Evolutionary conservation across 2,329 filamentous ascomycete species (phyloP).

Genomic region (Paraphaeosphaeria sporulosa): DNA sequence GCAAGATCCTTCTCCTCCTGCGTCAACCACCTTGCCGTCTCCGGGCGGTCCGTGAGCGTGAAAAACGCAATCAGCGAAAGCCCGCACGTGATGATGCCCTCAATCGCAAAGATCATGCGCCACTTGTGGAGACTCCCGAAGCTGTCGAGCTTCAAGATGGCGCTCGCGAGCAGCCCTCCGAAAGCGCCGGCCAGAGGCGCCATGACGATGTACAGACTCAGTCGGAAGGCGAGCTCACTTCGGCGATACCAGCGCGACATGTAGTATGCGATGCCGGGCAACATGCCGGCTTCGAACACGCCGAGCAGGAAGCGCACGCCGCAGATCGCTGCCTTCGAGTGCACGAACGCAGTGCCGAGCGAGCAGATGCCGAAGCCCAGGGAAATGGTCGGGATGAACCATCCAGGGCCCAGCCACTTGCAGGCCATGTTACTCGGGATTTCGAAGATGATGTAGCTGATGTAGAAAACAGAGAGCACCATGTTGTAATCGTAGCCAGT

Average conservation of each 20-base stretch:
- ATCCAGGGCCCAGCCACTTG: slow-evolving; percentile 75
- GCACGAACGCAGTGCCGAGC: slow-evolving; percentile 70
- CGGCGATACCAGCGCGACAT: slow-evolving; percentile 75
- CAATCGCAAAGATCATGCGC: slow-evolving; percentile 77
- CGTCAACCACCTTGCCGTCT: slow-evolving; percentile 71
- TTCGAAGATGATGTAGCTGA: slow-evolving; percentile 68
- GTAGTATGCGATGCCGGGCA: slow-evolving; percentile 79
- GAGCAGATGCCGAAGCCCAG: slow-evolving; percentile 70
- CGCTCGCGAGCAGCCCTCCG: slow-evolving; percentile 69
- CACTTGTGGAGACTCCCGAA: slow-evolving; percentile 66
- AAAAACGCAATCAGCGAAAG: slow-evolving; percentile 68
- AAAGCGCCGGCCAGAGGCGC: slow-evolving; percentile 75
- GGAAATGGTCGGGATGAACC: slow-evolving; percentile 71
- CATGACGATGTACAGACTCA: slow-evolving; percentile 75
- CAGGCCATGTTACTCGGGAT: slow-evolving; percentile 73
- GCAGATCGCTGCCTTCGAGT: slow-evolving; percentile 60
- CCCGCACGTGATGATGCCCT: slow-evolving; percentile 69
- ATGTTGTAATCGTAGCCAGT: slow-evolving; percentile 72
- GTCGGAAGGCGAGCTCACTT: slow-evolving; percentile 71
- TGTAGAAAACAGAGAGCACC: slow-evolving; percentile 73
- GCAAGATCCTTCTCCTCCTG: slow-evolving; percentile 72
- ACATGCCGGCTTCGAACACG: slow-evolving; percentile 75
- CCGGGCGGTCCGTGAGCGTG: slow-evolving; percentile 73
- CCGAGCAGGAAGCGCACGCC: slow-evolving; percentile 72
- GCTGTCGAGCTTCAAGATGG: slow-evolving; percentile 67